Evolutionary conservation across 306 rosid genomes (phyloP).

Genomic region (Phaseolus lunatus): DNA sequence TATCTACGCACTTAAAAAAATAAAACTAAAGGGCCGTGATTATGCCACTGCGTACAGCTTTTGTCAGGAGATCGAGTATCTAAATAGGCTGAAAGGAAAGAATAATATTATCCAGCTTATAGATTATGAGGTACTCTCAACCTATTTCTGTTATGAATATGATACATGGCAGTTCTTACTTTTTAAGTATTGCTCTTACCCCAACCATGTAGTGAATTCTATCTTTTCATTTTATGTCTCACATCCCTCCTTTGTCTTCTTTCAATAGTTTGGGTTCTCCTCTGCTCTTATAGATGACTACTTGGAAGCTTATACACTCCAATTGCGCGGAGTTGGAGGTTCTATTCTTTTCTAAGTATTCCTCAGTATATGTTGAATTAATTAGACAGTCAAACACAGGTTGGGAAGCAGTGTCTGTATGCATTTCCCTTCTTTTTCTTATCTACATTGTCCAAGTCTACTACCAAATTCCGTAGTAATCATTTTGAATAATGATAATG

Average conservation of each 20-base stretch:
- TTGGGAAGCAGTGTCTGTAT: neutral
- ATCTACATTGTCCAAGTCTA: neutral
- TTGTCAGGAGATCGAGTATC: constrained; percentile 97
- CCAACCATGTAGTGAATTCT: neutral
- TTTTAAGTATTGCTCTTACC: constrained; percentile 24
- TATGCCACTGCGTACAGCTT: constrained; percentile 96
- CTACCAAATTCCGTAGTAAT: neutral
- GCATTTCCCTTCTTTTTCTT: neutral
- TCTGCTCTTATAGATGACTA: neutral
- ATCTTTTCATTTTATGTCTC: neutral
- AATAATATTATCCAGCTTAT: constrained; percentile 88
- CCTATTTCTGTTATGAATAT: constrained; percentile 25
- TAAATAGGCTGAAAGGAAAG: constrained; percentile 86
- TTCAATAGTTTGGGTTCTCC: constrained; percentile 3
- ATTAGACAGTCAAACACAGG: neutral
- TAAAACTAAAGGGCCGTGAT: constrained; percentile 94
- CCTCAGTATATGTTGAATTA: neutral
- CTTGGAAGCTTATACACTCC: constrained; percentile 11
- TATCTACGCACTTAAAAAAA: constrained; percentile 89
- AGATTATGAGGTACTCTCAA: constrained; percentile 82
- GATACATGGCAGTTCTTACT: neutral
- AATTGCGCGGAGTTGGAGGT: neutral
- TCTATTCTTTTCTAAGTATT: neutral
- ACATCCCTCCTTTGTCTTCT: neutral
- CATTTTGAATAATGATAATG: neutral